phyloP scores from a whole-genome alignment of 1,284 basidiomycete species.

The Neolentinus lepideus region DNA sequence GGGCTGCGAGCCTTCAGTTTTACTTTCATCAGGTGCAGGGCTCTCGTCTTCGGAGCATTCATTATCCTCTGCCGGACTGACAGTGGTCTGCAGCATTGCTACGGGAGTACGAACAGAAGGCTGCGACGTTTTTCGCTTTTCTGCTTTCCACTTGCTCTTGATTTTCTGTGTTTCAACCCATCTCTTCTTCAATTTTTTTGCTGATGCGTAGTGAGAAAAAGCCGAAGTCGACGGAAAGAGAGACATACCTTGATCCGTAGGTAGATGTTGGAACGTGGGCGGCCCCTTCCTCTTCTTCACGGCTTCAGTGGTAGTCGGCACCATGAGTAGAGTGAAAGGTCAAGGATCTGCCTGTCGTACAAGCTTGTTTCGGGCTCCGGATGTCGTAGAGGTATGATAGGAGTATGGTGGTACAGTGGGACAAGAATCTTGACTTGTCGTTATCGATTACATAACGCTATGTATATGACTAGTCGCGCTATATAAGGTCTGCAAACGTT shows the following conservation, averaged over 20 bases:
- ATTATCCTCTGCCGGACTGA: not conserved
- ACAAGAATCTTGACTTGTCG: not conserved
- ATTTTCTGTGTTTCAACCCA: constrained; percentile 73
- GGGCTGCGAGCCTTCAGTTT: too few relatives aligned
- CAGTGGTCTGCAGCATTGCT: too few relatives aligned
- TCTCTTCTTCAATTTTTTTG: constrained; percentile 62
- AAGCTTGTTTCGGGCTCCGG: not conserved
- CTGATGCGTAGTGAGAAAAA: constrained; percentile 26
- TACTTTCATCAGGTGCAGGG: too few relatives aligned
- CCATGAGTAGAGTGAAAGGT: not conserved
- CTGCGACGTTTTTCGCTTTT: constrained; percentile 38
- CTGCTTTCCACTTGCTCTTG: constrained; percentile 69
- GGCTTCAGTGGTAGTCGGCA: constrained; percentile 3
- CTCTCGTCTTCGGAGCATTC: too few relatives aligned
- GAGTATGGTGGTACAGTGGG: not conserved
- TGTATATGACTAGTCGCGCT: not conserved
- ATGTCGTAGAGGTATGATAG: not conserved
- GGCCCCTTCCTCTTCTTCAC: constrained; percentile 47
- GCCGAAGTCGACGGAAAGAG: constrained; percentile 2
- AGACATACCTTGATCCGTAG: constrained; percentile 48
- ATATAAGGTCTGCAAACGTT: constrained; percentile 21
- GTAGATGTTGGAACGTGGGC: constrained; percentile 65
- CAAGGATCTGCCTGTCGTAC: not conserved
- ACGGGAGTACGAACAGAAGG: not conserved
- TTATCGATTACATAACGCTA: not conserved